Evolutionary conservation across 2,329 filamentous ascomycete genomes (phyloP), one percentile per base, ranked within the genome.

Genomic region (Oidium heveae): DNA sequence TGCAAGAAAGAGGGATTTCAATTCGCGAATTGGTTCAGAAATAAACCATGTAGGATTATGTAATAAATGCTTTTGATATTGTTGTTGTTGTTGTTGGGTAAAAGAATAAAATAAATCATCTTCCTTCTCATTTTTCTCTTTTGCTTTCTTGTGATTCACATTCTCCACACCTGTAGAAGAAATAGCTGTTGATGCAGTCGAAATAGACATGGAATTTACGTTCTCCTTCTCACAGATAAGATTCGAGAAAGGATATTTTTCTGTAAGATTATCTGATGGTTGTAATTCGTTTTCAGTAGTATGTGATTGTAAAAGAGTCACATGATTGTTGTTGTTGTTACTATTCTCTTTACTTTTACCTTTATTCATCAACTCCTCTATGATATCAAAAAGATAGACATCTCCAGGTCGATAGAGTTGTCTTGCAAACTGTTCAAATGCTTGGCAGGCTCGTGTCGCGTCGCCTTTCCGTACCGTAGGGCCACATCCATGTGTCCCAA

Each of bases 301-400:
- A 28, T 28, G 6, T 28, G 24, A 28, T 28, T 3, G 6, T 3
- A 28, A 6, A 28, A 6, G 24, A 3, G 24, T 28, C 6, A 28
- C 6, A 28, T 28, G 3, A 28, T 28, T 28, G 6, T 28, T 3
- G 3, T 28, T 28, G 6, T 28, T 28, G 6, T 28, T 28, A 28
- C 6, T 6, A 28, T 28, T 28, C 3, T 28, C 6, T 28, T 28
- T 28, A 28, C 24, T 3, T 28, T 28, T 28, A 28, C 24, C 12
- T 9, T 24, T 52, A 37, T 46, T 70, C 55, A 69, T 72, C 59
- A 83, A 69, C 63, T 84, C 82, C 62, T 94, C 88, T 39, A 95
- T 74, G n/a, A 93, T 74, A 64, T 95, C 89, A 62, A 88, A 98
- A 2, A 98, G 70, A 63, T 88, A 95, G 22, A 94, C 86, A 54